Evolutionary conservation across 1,139 yeast genomes (phyloP).

Genomic region (Yamadazyma blattariae): DNA sequence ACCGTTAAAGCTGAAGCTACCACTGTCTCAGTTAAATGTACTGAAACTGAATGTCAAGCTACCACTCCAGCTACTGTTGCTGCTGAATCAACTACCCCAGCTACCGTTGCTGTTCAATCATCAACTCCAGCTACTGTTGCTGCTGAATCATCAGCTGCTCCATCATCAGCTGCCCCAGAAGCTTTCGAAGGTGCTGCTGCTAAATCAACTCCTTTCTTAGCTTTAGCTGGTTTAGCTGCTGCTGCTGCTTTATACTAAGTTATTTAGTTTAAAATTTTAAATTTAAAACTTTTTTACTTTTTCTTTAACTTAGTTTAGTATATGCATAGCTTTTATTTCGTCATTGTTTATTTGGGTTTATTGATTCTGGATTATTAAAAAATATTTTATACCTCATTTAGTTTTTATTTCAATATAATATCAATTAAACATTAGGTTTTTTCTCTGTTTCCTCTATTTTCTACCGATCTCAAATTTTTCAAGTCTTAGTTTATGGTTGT

Average conservation of each 20-base stretch:
- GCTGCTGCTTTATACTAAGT: conserved; percentile 18
- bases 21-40: too few relatives aligned
- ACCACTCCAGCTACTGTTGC: conserved; percentile 5
- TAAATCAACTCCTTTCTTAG: conserved; percentile 14
- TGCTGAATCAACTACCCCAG: not conserved
- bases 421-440: too few relatives aligned
- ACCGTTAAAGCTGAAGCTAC: conserved; percentile 7
- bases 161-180: conserved; percentile 13
- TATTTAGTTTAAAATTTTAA: too few relatives aligned
- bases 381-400: conserved; percentile 6
- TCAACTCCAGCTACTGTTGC: conserved; percentile 18
- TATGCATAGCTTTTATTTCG: conserved; percentile 3
- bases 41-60: too few relatives aligned
- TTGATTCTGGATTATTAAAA: conserved; percentile 13
- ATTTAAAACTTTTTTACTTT: too few relatives aligned
- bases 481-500: too few relatives aligned
- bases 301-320: not conserved
- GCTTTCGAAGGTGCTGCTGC: conserved; percentile 21
- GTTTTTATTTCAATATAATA: conserved; percentile 3
- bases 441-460: too few relatives aligned
- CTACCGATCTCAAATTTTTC: too few relatives aligned
- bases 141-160: conserved; percentile 13
- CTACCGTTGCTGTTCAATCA: conserved; percentile 4
- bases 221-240: conserved; percentile 17
- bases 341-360: conserved; percentile 2